These are phyloP conservation scores for Phyllosticta paracitricarpa DNA, from an alignment of 2,329 filamentous ascomycete species.

Conservation along the genomic window DNA sequence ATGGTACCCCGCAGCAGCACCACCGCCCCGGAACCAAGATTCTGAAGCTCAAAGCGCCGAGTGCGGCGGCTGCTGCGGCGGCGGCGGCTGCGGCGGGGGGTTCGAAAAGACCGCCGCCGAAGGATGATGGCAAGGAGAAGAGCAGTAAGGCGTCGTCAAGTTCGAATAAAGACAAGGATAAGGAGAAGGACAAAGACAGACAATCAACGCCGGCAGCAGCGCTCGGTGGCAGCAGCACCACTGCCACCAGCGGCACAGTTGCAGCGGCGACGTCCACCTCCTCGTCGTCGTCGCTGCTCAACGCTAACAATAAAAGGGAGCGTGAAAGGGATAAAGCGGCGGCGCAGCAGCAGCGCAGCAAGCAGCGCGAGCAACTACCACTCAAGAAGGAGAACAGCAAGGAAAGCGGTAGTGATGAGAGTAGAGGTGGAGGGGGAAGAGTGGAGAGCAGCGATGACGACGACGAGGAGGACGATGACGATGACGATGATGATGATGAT, in stretches of 20 bases:
- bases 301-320: slow-evolving; percentile 18
- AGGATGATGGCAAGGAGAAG: not conserved
- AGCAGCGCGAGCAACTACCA: not conserved
- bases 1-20: slow-evolving; percentile 14
- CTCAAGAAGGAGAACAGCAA: not conserved
- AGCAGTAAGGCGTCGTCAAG: not conserved
- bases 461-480: slow-evolving; percentile 10
- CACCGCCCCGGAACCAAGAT: slow-evolving; percentile 20
- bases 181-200: not conserved
- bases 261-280: too few relatives aligned
- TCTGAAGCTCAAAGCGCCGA: slow-evolving; percentile 6
- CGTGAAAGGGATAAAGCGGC: slow-evolving; percentile 13
- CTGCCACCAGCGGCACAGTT: too few relatives aligned
- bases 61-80: not conserved
- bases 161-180: not conserved
- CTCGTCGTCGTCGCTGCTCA: not conserved
- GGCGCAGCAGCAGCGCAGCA: not conserved
- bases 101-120: slow-evolving; percentile 6
- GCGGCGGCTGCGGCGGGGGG: not conserved
- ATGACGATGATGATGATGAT: too few relatives aligned
- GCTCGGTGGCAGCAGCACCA: too few relatives aligned
- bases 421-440: too few relatives aligned
- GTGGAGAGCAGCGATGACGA: slow-evolving; percentile 15
- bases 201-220: not conserved
- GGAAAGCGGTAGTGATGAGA: too few relatives aligned